Conservation (phyloP, 345 rosid species). For the Reutealis trisperma region DNA sequence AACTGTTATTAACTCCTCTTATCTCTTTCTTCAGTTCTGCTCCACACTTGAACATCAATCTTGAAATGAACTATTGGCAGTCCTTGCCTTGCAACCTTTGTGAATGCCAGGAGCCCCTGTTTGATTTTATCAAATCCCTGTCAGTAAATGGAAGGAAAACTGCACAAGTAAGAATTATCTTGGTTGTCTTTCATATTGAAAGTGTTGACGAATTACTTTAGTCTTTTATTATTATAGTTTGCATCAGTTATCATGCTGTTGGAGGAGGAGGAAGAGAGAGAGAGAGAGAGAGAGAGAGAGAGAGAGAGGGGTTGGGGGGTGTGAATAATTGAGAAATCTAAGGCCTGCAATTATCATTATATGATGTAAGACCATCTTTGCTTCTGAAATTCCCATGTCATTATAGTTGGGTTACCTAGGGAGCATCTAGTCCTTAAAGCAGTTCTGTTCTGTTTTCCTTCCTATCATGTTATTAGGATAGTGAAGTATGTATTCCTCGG, state of each 20-base stretch:
- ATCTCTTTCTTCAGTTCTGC: slow-evolving; percentile 57
- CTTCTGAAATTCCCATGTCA: background rate
- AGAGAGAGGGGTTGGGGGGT: background rate
- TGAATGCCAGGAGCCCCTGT: slow-evolving; percentile 91
- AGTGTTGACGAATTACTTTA: background rate
- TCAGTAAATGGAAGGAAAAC: slow-evolving; percentile 84
- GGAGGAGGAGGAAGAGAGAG: background rate
- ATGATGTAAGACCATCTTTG: background rate
- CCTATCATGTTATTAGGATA: background rate
- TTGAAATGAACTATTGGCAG: slow-evolving; percentile 98
- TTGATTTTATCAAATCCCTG: slow-evolving; percentile 68
- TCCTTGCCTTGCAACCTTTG: slow-evolving; percentile 79
- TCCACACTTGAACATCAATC: slow-evolving; percentile 93
- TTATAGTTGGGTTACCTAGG: background rate
- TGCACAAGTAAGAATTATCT: slow-evolving; percentile 56
- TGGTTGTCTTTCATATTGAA: slow-evolving; percentile 3
- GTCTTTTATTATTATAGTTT: background rate
- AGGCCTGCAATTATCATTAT: too few species aligned
- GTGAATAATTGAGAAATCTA: background rate
- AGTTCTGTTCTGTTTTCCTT: background rate
- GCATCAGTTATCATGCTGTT: background rate
- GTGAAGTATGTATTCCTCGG: background rate
- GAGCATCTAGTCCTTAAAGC: background rate
- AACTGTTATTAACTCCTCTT: slow-evolving; percentile 10
- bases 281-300: background rate